Percentiles rank a stretch among this genome's conserved stretches.
Conservation (phyloP, 2,329 filamentous ascomycete species). For the Alternaria sp. region DNA sequence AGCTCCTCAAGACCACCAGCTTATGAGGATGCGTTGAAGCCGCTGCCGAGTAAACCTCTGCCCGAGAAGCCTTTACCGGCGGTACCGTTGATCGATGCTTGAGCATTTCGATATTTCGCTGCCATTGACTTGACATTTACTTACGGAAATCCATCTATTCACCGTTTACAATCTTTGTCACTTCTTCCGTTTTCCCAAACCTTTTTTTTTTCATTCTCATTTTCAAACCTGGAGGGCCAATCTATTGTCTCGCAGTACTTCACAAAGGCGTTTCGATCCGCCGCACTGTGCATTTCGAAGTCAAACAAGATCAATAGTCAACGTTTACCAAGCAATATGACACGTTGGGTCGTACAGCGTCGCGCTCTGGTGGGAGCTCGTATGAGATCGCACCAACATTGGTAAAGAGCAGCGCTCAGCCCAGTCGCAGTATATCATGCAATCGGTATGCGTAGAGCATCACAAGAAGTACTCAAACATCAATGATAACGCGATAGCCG, state of each 20-base stretch:
- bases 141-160: neutral
- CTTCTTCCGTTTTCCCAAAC: neutral
- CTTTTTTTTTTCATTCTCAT: neutral
- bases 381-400: neutral
- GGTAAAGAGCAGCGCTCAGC: neutral
- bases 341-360: neutral
- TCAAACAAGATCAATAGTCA: neutral
- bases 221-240: neutral
- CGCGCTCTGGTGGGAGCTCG: neutral
- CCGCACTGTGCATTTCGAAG: neutral
- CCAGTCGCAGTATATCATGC: neutral
- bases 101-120: neutral
- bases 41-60: slow-evolving; percentile 40
- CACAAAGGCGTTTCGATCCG: neutral
- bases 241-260: neutral
- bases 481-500: neutral
- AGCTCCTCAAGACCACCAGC: slow-evolving; percentile 8
- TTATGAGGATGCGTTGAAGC: slow-evolving; percentile 22
- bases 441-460: neutral
- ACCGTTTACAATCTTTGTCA: neutral
- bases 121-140: neutral
- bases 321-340: neutral
- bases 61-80: slow-evolving; percentile 45
- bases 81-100: slow-evolving; percentile 44
- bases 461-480: neutral